A percentile compares a stretch with the other conserved stretches of the same genome.
Evolutionary conservation across 768 basidiomycete species (phyloP).

Genomic region (Gymnopilus junonius): DNA sequence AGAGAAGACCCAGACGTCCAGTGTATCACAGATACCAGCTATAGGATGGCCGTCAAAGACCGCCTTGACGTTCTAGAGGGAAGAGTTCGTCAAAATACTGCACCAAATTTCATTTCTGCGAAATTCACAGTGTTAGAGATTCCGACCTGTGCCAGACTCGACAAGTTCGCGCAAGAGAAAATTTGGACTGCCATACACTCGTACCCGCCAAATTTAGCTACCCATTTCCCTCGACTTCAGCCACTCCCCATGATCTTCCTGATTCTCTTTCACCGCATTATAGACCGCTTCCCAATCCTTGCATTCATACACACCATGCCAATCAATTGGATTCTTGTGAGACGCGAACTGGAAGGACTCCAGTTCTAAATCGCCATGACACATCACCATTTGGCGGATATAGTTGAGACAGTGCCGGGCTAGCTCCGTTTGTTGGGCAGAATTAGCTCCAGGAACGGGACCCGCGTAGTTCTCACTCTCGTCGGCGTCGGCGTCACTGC

Average conservation of each 20-base stretch:
- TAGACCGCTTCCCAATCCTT: slow-evolving; percentile 40
- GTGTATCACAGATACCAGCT: neutral
- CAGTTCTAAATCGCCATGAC: slow-evolving; percentile 34
- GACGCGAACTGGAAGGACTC: slow-evolving; percentile 37
- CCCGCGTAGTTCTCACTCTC: neutral
- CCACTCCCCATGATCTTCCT: slow-evolving; percentile 25
- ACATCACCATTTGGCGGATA: slow-evolving; percentile 38
- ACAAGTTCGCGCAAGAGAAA: neutral
- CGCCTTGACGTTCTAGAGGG: neutral
- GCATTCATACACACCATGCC: slow-evolving; percentile 35
- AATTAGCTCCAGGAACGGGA: slow-evolving; percentile 7
- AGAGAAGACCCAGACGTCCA: neutral
- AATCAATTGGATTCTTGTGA: slow-evolving; percentile 34
- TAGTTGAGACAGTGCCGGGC: slow-evolving; percentile 38
- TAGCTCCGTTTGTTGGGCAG: slow-evolving; percentile 25
- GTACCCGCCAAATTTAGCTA: neutral
- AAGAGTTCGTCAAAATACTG: neutral
- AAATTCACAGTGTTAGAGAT: neutral
- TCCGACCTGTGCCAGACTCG: neutral
- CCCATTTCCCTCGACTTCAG: slow-evolving; percentile 1
- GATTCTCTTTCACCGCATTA: slow-evolving; percentile 30
- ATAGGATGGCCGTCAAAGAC: neutral
- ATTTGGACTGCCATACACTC: neutral
- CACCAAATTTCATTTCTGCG: neutral
- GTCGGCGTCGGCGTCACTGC: neutral